Evolutionary conservation across 495 filamentous ascomycete species (phyloP), one percentile per base, ranked within the genome.

Genomic region (Penicillium daleae): DNA sequence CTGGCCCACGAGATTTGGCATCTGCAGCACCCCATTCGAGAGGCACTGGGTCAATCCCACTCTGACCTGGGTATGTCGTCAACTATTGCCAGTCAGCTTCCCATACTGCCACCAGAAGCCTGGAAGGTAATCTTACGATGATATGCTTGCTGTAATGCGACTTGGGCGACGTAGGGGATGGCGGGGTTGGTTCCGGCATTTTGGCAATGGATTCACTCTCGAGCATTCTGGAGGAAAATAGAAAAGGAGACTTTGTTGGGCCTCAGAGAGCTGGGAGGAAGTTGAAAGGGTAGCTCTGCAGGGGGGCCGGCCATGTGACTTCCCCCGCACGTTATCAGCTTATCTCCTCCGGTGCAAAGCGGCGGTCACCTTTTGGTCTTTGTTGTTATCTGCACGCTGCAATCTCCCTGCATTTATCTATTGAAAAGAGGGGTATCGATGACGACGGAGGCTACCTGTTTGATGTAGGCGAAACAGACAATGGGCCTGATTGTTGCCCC

Each of bases 61-160:
- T 89, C 80, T 97, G 95, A 60, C 90, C 90, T 37, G 95, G 95
- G 77, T 99, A 97, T 8, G 94, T 96, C 31, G 92, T 97, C 66
- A 89, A 82, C 70, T 78, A 39, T 13, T 37, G 44, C n/a, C 19
- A 19, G 57, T 57, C 46, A 61, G 33, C 19, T 51, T 51, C 7
- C 24, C 52, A 46, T 58, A 42, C 35, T 49, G 32, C 31, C n/a
- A 17, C 15, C 8, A 32, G 9, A n/a, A 6, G 52, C 19, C 29
- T 26, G 15, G 6, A 10, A n/a, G 26, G 7, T 29, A 4, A 32
- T 59, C 60, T 70, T 73, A 81, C 79, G 40, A 79, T 73, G 39
- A 80, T 80, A 62, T 81, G 79, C 60, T 74, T 80, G 67, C 78
- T 81, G 60, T 76, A 76, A 17, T 61, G 68, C 6, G 70, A 67